Percentiles rank a stretch among this genome's conserved stretches.
Evolutionary conservation across 441 rosid genomes (phyloP).

Genomic region (Aquilaria agallochum): DNA sequence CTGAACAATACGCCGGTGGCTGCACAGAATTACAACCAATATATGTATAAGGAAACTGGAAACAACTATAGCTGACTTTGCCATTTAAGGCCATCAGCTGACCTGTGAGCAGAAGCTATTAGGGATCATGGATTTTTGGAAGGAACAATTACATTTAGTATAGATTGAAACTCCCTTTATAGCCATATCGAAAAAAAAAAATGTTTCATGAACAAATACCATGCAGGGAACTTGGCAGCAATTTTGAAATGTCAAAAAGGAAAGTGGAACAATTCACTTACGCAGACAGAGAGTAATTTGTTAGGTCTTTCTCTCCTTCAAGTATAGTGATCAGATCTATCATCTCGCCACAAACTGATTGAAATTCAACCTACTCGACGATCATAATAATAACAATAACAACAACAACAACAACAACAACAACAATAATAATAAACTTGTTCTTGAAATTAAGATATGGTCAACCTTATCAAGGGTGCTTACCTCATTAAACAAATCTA

Average conservation of each 20-base stretch:
- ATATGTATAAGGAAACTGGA: slow-evolving; percentile 1
- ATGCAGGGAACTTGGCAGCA: background rate
- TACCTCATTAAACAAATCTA: slow-evolving; percentile 89
- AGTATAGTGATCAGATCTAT: slow-evolving; percentile 83
- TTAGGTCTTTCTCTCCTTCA: slow-evolving; percentile 85
- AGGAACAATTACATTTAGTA: too few relatives aligned
- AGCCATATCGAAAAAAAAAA: too few relatives aligned
- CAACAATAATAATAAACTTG: background rate
- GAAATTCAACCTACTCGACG: slow-evolving; percentile 70
- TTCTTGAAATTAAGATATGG: background rate
- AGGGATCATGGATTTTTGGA: too few relatives aligned
- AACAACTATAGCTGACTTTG: background rate
- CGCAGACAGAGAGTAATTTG: slow-evolving; percentile 66
- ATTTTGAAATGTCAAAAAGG: background rate
- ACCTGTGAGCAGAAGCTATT: too few relatives aligned
- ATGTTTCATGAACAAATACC: too few relatives aligned
- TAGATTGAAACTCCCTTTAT: too few relatives aligned
- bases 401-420: too few relatives aligned
- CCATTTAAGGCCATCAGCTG: too few relatives aligned
- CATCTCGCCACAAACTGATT: slow-evolving; percentile 90
- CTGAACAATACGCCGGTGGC: slow-evolving; percentile 79
- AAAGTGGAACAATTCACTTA: slow-evolving; percentile 36
- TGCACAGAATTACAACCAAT: slow-evolving; percentile 32
- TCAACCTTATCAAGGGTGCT: slow-evolving; percentile 4
- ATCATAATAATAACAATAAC: too few relatives aligned